Base-by-base conservation (phyloP, 2,329 filamentous ascomycete species). In the Diaporthe sp. region DNA sequence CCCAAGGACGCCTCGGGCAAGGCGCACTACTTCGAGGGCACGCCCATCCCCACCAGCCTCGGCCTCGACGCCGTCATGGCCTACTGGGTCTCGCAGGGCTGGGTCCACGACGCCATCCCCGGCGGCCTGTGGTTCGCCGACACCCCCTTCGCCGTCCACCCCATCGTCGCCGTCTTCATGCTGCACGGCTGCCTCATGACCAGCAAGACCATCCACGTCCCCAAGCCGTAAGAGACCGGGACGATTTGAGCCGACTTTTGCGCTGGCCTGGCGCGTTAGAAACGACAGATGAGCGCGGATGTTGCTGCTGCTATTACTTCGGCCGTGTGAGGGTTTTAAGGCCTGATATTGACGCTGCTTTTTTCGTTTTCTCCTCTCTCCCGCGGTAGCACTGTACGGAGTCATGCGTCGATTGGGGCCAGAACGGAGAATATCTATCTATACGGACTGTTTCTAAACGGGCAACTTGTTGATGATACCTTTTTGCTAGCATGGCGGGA, bases 11-110 rank as follows among this genome's bases (percentile, higher is more conserved):
- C 92, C 67, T 91, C 90, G 0, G 97, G 97, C 79, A 99, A 99
- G 87, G 95, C 94, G 76, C 91, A 94, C 82, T 99, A 98, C 86
- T 99, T 99, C 80, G 97, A 99, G 86, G 97, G 97, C 80, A 98
- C 96, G 0, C 97, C 97, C 1, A 98, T 98, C 81, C 97, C 97
- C 1, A 98, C 95, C 4, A 96, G 94, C 34, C 88, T 98, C 34
- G 92, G 89, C 2, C 92, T 98, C 79, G 95, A 95, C 77, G 91
- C 89, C 19, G 81, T 98, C 75, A 98, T 98, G 94, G 94, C 93
- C 42, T 98, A 93, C 86, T 98, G 95, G 94, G 91, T 97, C 42
- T 92, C 89, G 74, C 89, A 95, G 79, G 93, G 94, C 77, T 96
- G 94, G 94, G 89, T 96, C 61, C 88, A 95, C 76, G 92, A 94